Percentiles rank a stretch among this genome's conserved stretches.
Conservation (phyloP, 78 protist species). For the Polysphondylium violaceum region DNA sequence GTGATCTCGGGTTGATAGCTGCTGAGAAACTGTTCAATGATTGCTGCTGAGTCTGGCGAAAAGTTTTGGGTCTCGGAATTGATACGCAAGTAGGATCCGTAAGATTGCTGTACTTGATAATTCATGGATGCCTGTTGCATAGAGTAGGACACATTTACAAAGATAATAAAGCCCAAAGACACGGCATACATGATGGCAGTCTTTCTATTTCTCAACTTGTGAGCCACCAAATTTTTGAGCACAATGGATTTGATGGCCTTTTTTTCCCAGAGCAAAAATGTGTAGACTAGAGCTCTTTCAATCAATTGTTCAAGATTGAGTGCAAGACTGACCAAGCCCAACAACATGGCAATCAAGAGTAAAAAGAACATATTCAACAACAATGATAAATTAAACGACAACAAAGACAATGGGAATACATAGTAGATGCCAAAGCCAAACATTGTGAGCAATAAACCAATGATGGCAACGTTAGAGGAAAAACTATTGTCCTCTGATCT, state of each 20-base stretch:
- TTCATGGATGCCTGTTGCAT: slow-evolving; percentile 77
- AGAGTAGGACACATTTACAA: slow-evolving; percentile 84
- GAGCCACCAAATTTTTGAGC: slow-evolving; percentile 93
- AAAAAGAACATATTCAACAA: slow-evolving; percentile 92
- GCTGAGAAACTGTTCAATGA: slow-evolving; percentile 1
- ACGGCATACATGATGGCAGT: slow-evolving; percentile 94
- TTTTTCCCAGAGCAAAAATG: slow-evolving; percentile 90
- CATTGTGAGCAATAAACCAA: slow-evolving; percentile 80
- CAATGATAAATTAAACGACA: slow-evolving; percentile 85
- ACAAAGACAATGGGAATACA: slow-evolving; percentile 89
- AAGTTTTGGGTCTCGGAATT: background rate
- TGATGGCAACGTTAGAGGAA: slow-evolving; percentile 52
- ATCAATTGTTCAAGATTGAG: slow-evolving; percentile 83
- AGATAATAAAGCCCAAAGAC: slow-evolving; percentile 92
- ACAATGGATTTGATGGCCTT: slow-evolving; percentile 79
- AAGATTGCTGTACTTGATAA: slow-evolving; percentile 52
- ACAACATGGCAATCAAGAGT: slow-evolving; percentile 89
- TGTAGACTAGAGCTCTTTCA: slow-evolving; percentile 63
- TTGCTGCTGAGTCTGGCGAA: background rate
- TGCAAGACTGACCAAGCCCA: slow-evolving; percentile 87
- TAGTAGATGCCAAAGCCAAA: slow-evolving; percentile 92
- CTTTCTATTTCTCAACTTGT: slow-evolving; percentile 94
- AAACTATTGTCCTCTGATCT: slow-evolving; percentile 68
- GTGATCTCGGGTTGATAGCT: background rate
- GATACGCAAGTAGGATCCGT: slow-evolving; percentile 32